Evolutionary conservation across 148 eudicot genomes (phyloP).

Genomic region (Arctostaphylos glauca): DNA sequence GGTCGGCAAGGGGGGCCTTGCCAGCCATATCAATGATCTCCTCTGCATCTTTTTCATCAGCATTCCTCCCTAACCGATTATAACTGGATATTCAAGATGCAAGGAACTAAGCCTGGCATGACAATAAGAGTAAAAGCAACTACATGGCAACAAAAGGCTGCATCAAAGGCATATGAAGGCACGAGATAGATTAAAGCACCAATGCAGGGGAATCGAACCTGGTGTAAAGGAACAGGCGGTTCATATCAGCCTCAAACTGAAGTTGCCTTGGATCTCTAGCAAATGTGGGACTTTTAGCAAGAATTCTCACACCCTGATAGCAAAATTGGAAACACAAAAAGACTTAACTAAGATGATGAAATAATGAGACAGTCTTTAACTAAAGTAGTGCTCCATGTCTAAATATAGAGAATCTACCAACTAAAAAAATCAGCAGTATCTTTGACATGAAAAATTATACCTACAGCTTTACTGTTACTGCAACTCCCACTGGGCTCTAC

Average conservation of each 20-base stretch:
- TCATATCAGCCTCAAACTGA: slow-evolving; percentile 93
- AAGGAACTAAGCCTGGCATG: slow-evolving; percentile 11
- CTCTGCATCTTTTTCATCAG: slow-evolving; percentile 78
- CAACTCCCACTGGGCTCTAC: neutral
- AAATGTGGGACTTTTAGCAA: slow-evolving; percentile 86
- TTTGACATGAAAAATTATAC: neutral
- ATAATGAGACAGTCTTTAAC: neutral
- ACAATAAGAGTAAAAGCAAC: neutral
- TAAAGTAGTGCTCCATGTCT: neutral
- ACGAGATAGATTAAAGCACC: neutral
- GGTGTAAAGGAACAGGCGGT: slow-evolving; percentile 83
- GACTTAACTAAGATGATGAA: neutral
- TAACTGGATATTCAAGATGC: slow-evolving; percentile 48
- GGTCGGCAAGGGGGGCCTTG: slow-evolving; percentile 75
- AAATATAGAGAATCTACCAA: neutral
- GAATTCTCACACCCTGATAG: slow-evolving; percentile 68
- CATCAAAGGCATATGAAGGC: neutral
- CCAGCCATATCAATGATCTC: slow-evolving; percentile 83
- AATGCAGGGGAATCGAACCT: slow-evolving; percentile 36
- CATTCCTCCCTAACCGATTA: slow-evolving; percentile 75
- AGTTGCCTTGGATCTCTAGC: slow-evolving; percentile 74
- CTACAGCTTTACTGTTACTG: neutral
- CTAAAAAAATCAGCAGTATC: slow-evolving; percentile 1
- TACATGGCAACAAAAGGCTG: neutral
- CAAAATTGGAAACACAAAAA: slow-evolving; percentile 13